A percentile compares a stretch with the other conserved stretches of the same genome.
phyloP scores from a whole-genome alignment of 2,329 filamentous ascomycete species.

The Pseudocercospora musae region DNA sequence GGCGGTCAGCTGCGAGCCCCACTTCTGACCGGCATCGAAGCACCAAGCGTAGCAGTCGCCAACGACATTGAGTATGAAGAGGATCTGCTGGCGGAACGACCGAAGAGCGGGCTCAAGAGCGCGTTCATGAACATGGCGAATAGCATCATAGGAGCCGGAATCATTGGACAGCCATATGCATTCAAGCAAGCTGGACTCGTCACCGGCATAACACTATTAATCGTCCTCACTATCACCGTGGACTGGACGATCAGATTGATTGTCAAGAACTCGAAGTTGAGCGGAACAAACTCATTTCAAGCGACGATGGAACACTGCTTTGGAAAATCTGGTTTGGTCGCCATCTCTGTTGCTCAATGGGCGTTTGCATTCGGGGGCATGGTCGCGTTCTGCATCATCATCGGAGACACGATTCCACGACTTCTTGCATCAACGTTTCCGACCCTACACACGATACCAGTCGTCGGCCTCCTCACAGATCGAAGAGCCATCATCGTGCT shows the following conservation, averaged over 20 bases:
- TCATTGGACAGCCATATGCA: constrained; percentile 87
- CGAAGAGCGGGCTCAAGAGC: constrained; percentile 78
- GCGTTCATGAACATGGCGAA: constrained; percentile 99
- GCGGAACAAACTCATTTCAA: constrained; percentile 90
- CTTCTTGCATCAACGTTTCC: constrained; percentile 83
- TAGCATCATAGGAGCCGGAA: constrained; percentile 80
- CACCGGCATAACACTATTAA: constrained; percentile 72
- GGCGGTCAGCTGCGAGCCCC: constrained; percentile 56
- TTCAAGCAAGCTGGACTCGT: constrained; percentile 85
- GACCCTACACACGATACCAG: constrained; percentile 64
- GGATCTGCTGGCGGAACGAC: constrained; percentile 62
- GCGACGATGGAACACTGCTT: constrained; percentile 95
- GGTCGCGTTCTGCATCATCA: constrained; percentile 96
- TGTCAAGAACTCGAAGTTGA: constrained; percentile 95
- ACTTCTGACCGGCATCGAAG: constrained; percentile 77
- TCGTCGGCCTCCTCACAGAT: constrained; percentile 78
- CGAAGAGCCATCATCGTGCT: constrained; percentile 82
- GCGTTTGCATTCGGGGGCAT: constrained; percentile 98
- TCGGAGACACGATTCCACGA: constrained; percentile 92
- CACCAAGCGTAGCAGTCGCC: constrained; percentile 72
- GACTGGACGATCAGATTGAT: constrained; percentile 99
- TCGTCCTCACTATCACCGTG: constrained; percentile 75
- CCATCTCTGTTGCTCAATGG: constrained; percentile 92
- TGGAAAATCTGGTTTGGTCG: constrained; percentile 79
- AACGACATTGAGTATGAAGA: constrained; percentile 52